Evolutionary conservation across 176 grass and related monocot genomes (phyloP), one percentile per base, ranked within the genome.

Genomic region (Carex myosuroides): DNA sequence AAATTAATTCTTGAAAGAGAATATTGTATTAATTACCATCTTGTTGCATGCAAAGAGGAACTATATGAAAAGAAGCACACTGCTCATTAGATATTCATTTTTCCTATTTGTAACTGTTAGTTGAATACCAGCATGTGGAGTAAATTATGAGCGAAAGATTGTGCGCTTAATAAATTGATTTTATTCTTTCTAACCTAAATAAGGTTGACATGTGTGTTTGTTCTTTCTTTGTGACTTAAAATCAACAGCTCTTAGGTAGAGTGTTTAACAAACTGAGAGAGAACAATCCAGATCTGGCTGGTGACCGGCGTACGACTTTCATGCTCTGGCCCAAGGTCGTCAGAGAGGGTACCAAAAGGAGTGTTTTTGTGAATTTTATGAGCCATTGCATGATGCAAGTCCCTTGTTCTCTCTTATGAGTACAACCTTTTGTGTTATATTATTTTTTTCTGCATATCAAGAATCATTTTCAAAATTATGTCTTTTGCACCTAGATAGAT

Each of bases 281-380:
- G 83, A 90, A 94, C 57, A 94, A 98, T 81, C 95, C 91, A 60
- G 95, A 93, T 88, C 87, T 94, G 83, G 86, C 92, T 73, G 90
- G 84, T 37, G 90, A 92, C 55, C 85, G 90, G 70, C 85, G 87
- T 14, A 86, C 85, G 17, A 91, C 87, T 13, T 86, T 94, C 6
- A 97, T 97, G 92, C 85, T 39, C 37, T 39, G 37, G 12, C 92
- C 94, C 13, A 89, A 87, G 41, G 87, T 97, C 92, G 90, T 94
- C 18, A 89, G 94, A 83, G 92, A 98, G 62, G 95, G 92, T 70
- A 93, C 91, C 26, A 98, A 91, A 85, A 98, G 90, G 88, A 98
- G 89, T 6, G 92, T 94, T 37, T 98, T 98, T 76, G 91, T 94
- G 16, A 94, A 98, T 82, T 98, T 98, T 21, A 98, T 98, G 92